Evolutionary conservation across 176 grass and related monocot genomes (phyloP), one percentile per base, ranked within the genome.

Genomic region (Olyra latifolia): DNA sequence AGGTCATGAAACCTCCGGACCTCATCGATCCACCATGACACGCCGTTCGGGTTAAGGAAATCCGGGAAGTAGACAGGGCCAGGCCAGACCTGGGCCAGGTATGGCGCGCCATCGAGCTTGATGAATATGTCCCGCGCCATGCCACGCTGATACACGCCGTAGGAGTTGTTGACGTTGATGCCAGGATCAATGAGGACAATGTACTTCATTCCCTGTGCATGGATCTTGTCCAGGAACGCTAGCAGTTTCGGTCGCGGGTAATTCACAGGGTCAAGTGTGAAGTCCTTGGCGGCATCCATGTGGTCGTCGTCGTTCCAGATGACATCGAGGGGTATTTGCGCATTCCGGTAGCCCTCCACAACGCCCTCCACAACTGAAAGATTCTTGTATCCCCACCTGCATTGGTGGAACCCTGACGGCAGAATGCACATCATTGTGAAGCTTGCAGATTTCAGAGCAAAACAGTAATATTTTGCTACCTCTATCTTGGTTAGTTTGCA

Each of bases 291-390:
- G 0, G 88, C 90, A 13, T 98, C 95, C 95, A 98, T 98, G 25
- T 98, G 95, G 32, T 98, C 95, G 6, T 95, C 95, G 12, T 98
- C 92, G 7, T 93, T 98, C 95, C 95, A 98, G 57, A 98, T 98
- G 16, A 98, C 95, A 2, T 98, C 95, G 0, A 98, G 92, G 2
- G 95, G 95, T 15, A 98, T 98, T 9, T 83, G 72, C 2, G 95
- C 95, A 4, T 83, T 93, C 73, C 78, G 72, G 88, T 98, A 98
- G 24, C 86, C 88, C 57, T 94, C 88, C 19, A 98, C 95, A 3
- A 98, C 95, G 10, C 80, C 88, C 71, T 98, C 92, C 0, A 98
- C 95, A 30, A 94, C 95, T 7, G 95, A 98, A 57, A 97, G 83
- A 48, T 98, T 98, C 62, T 89, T 82, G 67, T 98, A 98, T 50